Evolutionary conservation across 805 yeast genomes (phyloP).

Genomic region (Kuraishia capsulata): DNA sequence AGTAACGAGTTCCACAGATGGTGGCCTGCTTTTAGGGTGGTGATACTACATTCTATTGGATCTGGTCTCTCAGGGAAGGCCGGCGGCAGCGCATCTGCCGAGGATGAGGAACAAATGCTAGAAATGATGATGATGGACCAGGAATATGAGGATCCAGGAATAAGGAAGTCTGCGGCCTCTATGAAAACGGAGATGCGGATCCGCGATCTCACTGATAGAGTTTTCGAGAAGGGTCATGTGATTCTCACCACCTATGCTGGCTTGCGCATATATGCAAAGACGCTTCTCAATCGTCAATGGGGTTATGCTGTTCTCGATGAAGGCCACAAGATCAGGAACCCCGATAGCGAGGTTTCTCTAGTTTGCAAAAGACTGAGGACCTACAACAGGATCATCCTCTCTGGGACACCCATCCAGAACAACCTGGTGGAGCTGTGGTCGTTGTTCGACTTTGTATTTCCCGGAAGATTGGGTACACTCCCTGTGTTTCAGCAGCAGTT

Average conservation of each 20-base stretch:
- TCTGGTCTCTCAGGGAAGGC: conserved; percentile 53
- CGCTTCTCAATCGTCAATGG: conserved; percentile 73
- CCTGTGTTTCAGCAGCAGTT: conserved; percentile 94
- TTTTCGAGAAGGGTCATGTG: conserved; percentile 67
- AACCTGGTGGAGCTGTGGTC: conserved; percentile 91
- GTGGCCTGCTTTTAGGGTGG: conserved; percentile 94
- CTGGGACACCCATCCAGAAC: conserved; percentile 97
- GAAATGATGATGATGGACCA: conserved; percentile 35
- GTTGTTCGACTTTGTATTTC: conserved; percentile 87
- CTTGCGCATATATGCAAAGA: conserved; percentile 22
- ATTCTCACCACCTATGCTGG: conserved; percentile 82
- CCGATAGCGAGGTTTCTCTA: conserved; percentile 81
- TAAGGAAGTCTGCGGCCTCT: conserved; percentile 15
- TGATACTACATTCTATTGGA: conserved; percentile 88
- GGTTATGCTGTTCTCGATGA: conserved; percentile 89
- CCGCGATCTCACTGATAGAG: conserved; percentile 41
- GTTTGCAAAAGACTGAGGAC: conserved; percentile 80
- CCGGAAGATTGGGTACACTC: conserved; percentile 88
- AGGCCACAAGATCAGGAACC: conserved; percentile 95
- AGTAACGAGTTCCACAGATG: conserved; percentile 91
- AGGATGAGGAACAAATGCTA: conserved; percentile 34
- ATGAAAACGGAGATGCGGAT: conserved; percentile 19
- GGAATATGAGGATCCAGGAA: conserved; percentile 23
- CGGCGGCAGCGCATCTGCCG: conserved; percentile 20
- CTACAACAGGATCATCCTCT: conserved; percentile 74